Evolutionary conservation across 805 yeast genomes (phyloP), one percentile per base, ranked within the genome.

Genomic region (Torulaspora gathmanii): DNA sequence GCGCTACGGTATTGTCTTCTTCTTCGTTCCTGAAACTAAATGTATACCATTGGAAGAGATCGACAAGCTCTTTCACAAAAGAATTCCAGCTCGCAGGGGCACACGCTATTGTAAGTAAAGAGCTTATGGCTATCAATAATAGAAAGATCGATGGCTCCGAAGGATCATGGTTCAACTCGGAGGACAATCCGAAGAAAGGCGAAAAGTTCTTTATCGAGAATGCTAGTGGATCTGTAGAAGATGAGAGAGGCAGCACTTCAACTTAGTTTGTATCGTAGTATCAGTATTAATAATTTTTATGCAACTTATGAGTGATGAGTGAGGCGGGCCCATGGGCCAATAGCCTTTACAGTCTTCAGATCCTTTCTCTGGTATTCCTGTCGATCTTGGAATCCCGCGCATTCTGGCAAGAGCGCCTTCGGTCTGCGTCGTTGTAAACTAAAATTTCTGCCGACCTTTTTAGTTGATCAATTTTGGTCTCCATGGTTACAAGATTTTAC

Each of bases 11-110:
- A 64, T 71, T 33, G 83, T 83, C 42, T 78, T 72, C 72, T 78
- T 84, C 72, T 74, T 73, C 54, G 78, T 86, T 51, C 79, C 79
- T 57, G 89, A 83, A 67, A 86, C 93, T 44, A 79, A 77, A 70
- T 91, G 91, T 49, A 76, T 84, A 55, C 74, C 84, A 37, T 75
- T 86, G 64, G 93, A 85, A 68, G 86, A 85, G 67, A 84, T 85
- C 53, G 88, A 85, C 64, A 81, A 75, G 60, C 65, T 80, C 66
- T 72, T 68, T 55, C 57, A 72, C 33, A 56, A 64, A 30, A 67
- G 64, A 49, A 62, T 63, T 69, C 77, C 43, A 43, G 65, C 50
- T 36, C 57, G 57, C 48, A 54, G 46, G 45, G n/a, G 53, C 48
- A 25, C 43, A 31, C 38, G 46, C 29, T 45, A 49, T 42, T 34